Percentiles rank a stretch among this genome's conserved stretches.
Conservation (phyloP, 257 asterid species). For the Handroanthus guayacan region DNA sequence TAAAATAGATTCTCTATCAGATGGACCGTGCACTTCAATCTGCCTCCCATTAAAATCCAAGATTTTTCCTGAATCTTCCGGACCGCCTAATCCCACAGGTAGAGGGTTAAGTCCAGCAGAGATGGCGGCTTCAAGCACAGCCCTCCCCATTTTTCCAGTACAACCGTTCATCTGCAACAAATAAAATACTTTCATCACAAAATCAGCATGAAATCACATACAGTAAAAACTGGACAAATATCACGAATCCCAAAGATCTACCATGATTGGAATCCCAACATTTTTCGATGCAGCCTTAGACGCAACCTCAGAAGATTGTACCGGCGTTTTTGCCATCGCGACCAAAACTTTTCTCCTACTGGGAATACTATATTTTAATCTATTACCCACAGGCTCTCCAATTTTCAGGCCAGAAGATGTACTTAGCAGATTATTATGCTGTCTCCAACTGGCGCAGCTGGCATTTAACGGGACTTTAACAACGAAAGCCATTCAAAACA, state of each 20-base stretch:
- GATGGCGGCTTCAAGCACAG: constrained; percentile 93
- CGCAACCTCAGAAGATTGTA: constrained; percentile 37
- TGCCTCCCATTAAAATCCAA: constrained; percentile 71
- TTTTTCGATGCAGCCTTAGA: constrained; percentile 30
- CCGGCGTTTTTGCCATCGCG: constrained; percentile 40
- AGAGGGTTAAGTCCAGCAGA: constrained; percentile 85
- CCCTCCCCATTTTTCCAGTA: constrained; percentile 92
- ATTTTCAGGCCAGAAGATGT: constrained; percentile 32
- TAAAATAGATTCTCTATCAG: constrained; percentile 64
- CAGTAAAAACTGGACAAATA: background rate
- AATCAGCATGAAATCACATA: constrained; percentile 16
- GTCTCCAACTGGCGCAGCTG: constrained; percentile 31
- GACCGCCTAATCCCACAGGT: constrained; percentile 79
- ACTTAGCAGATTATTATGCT: constrained; percentile 32
- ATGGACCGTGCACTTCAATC: constrained; percentile 70
- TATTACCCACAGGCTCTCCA: constrained; percentile 1
- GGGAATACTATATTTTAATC: constrained; percentile 28
- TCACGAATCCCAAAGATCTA: constrained; percentile 27
- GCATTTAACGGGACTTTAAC: constrained; percentile 42
- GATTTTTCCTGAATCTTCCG: constrained; percentile 70
- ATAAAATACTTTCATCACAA: constrained; percentile 22
- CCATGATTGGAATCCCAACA: constrained; percentile 59
- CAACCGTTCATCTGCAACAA: constrained; percentile 79
- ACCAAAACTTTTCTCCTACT: constrained; percentile 37
- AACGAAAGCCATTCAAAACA: constrained; percentile 46